Base-by-base conservation (phyloP, 2,329 filamentous ascomycete species). In the Penicillium olsonii region DNA sequence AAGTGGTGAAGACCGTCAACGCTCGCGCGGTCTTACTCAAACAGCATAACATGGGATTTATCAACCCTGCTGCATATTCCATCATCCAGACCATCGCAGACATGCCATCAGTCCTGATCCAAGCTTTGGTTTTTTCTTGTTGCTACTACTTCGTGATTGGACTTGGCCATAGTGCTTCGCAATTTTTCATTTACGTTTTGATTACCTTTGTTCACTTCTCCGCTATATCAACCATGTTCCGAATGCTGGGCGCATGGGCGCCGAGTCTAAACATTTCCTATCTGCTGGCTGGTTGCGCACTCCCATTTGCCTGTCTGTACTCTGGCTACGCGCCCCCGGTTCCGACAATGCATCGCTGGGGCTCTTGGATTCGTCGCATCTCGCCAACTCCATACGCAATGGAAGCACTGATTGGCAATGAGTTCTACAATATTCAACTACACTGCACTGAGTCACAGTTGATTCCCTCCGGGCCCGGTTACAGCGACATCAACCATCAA, bases 351-450 rank as follows among this genome's bases (percentile, higher is more conserved):
- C 43, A 46, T n/a, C 43, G 34, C 22, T 46, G 43, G 43, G 43
- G 43, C 8, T 46, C 43, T 12, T 46, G 43, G 43, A 20, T 46
- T 11, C 35, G 43, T 3, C 34, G 80, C 77, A 76, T 84, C 24
- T 75, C 84, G 54, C 85, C 85, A 0, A 68, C 88, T 4, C 79
- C 84, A 0, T 88, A 87, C 48, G 83, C 75, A 0, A 88, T 87
- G 45, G 82, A 88, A 51, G 78, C 79, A 0, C 67, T 90, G 0
- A 72, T 88, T 54, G 75, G 82, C 1, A 88, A 88, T 58, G 85
- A 89, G 63, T 87, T 88, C 50, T 77, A 85, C 50, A 65, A 68
- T 17, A 67, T 82, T 1, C 66, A 76, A 1, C 72, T 84, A 22
- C 57, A 75, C 37, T 85, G 82, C 54, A 71, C 72, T 0, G 63